Evolutionary conservation across 306 rosid species (phyloP).

Genomic region (Trifolium fragiferum): DNA sequence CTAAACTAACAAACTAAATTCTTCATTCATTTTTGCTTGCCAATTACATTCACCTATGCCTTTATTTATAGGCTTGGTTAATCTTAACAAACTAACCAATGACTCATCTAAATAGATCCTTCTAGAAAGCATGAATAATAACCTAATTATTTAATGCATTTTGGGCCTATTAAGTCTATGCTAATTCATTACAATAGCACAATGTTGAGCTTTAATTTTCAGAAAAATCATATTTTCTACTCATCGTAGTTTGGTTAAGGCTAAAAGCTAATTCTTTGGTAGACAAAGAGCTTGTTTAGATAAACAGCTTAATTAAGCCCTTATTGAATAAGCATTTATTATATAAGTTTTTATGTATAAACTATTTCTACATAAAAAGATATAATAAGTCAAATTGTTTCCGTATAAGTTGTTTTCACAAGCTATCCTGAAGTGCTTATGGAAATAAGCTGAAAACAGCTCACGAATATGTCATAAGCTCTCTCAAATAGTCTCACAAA

Average conservation of each 20-base stretch:
- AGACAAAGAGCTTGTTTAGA: background rate
- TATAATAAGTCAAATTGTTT: background rate
- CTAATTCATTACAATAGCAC: too few relatives aligned
- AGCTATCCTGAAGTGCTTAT: background rate
- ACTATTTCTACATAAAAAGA: background rate
- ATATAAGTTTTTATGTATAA: background rate
- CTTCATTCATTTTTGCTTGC: too few relatives aligned
- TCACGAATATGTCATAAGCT: background rate
- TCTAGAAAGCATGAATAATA: too few relatives aligned
- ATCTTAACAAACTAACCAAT: too few relatives aligned
- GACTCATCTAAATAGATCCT: too few relatives aligned
- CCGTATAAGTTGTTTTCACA: background rate
- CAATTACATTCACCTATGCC: too few relatives aligned
- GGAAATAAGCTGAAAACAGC: background rate
- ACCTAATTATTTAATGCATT: too few relatives aligned
- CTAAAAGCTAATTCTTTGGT: constrained; percentile 31
- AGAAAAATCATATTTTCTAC: constrained; percentile 15
- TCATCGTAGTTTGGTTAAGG: constrained; percentile 20
- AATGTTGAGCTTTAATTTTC: constrained; percentile 23
- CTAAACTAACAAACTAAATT: too few relatives aligned
- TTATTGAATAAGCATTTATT: background rate
- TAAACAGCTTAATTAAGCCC: background rate
- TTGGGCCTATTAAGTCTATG: too few relatives aligned
- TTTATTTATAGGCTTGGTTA: too few relatives aligned
- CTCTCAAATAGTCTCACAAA: background rate